Percentiles rank a stretch among this genome's conserved stretches.
phyloP scores from a whole-genome alignment of 108 stramenopile species.

The Skeletonema tropicum region DNA sequence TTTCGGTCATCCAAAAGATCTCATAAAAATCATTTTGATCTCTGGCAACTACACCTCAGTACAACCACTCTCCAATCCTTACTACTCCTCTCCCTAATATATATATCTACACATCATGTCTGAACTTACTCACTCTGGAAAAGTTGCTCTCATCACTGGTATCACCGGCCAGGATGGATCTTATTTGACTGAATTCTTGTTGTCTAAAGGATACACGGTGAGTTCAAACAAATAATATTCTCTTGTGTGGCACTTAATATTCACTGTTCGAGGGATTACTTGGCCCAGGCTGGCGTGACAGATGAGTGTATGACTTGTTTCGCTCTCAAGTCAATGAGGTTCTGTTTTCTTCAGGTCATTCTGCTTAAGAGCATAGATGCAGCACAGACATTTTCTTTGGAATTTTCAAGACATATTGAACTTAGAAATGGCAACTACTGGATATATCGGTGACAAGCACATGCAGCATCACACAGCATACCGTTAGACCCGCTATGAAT shows the following conservation, averaged over 20 bases:
- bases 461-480: not conserved
- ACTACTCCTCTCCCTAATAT: not conserved
- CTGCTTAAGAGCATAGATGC: conserved; percentile 2
- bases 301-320: not conserved
- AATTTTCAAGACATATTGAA: not conserved
- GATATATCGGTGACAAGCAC: not conserved
- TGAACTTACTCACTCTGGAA: conserved; percentile 37
- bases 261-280: not conserved
- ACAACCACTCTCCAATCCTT: not conserved
- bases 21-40: conserved; percentile 6
- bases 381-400: not conserved
- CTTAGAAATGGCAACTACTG: not conserved
- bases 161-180: conserved; percentile 99
- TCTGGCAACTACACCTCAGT: not conserved
- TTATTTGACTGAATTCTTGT: conserved; percentile 93
- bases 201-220: conserved; percentile 94
- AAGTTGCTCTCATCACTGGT: conserved; percentile 95
- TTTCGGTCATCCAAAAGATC: not conserved
- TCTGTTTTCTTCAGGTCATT: not conserved
- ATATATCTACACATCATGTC: not conserved
- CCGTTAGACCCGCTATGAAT: not conserved
- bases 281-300: not conserved
- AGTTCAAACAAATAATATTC: conserved; percentile 27
- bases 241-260: not conserved
- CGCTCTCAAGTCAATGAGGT: not conserved